Evolutionary conservation across 768 basidiomycete genomes (phyloP).

Genomic region (Chalciporus chontae): DNA sequence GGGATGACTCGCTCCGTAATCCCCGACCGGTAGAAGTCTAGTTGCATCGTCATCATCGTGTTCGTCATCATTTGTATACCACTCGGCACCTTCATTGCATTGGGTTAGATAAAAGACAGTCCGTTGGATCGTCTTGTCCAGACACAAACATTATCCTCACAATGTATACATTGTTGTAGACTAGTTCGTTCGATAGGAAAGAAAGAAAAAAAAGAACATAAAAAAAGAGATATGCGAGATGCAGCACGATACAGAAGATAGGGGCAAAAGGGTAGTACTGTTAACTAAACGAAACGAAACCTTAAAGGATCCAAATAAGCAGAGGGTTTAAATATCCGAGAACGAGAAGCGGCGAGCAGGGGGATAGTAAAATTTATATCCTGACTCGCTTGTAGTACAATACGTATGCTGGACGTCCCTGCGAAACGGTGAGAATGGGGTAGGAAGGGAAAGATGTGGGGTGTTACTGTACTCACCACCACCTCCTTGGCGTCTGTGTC

Average conservation of each 20-base stretch:
- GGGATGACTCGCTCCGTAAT: slow-evolving; percentile 5
- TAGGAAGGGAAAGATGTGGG: neutral
- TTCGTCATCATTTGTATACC: neutral
- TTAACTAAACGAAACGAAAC: slow-evolving; percentile 2
- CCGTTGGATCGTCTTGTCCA: neutral
- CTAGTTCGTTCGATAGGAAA: slow-evolving; percentile 18
- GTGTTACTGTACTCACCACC: slow-evolving; percentile 52
- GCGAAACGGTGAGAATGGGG: slow-evolving; percentile 28
- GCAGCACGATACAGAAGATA: slow-evolving; percentile 19
- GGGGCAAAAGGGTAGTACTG: slow-evolving; percentile 13
- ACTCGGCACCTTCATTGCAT: neutral
- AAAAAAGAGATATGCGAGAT: slow-evolving; percentile 7
- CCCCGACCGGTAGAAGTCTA: slow-evolving; percentile 18
- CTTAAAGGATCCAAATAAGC: slow-evolving; percentile 26
- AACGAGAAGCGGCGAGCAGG: neutral
- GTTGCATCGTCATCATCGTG: neutral
- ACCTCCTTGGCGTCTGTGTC: slow-evolving; percentile 74
- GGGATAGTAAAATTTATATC: slow-evolving; percentile 14
- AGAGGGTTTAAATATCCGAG: slow-evolving; percentile 19
- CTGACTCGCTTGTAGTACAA: slow-evolving; percentile 71
- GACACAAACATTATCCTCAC: slow-evolving; percentile 18
- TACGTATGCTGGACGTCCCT: slow-evolving; percentile 71
- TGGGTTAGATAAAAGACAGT: neutral
- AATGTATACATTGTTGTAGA: slow-evolving; percentile 28
- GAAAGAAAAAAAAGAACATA: neutral